These are phyloP conservation scores for Nakaseomyces delphensis DNA, from an alignment of 1,139 yeast species.

Conservation along the genomic window DNA sequence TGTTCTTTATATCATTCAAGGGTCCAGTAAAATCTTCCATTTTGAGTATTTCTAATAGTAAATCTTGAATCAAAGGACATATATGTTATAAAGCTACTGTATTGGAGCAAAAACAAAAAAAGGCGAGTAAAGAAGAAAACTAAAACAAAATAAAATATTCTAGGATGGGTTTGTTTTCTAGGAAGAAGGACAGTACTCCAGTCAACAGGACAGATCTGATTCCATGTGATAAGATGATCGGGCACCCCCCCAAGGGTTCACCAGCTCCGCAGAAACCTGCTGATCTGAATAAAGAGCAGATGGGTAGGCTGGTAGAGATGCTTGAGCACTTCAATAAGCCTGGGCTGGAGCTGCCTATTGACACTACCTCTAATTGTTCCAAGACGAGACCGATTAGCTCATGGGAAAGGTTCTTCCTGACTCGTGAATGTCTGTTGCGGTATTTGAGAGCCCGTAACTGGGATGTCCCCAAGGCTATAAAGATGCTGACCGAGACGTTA, in stretches of 20 bases:
- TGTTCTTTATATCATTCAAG: neutral
- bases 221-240: slow-evolving; percentile 19
- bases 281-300: slow-evolving; percentile 46
- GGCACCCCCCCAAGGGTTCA: slow-evolving; percentile 22
- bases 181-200: slow-evolving; percentile 15
- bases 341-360: slow-evolving; percentile 26
- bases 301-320: slow-evolving; percentile 47
- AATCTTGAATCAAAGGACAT: no score
- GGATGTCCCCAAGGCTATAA: slow-evolving; percentile 60
- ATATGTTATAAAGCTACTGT: no score
- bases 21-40: neutral
- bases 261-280: slow-evolving; percentile 12
- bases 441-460: slow-evolving; percentile 88
- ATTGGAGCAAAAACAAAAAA: neutral
- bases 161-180: slow-evolving; percentile 30
- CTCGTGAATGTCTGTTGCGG: slow-evolving; percentile 78
- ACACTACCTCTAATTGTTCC: slow-evolving; percentile 27
- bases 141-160: neutral
- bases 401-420: slow-evolving; percentile 77
- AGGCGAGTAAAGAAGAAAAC: neutral
- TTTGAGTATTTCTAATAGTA: neutral
- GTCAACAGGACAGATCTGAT: slow-evolving; percentile 16
- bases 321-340: slow-evolving; percentile 48
- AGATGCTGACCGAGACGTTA: slow-evolving; percentile 63
- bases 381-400: slow-evolving; percentile 36